A percentile compares a stretch with the other conserved stretches of the same genome.
phyloP scores from a whole-genome alignment of 768 basidiomycete species.

The Suillus lakei region DNA sequence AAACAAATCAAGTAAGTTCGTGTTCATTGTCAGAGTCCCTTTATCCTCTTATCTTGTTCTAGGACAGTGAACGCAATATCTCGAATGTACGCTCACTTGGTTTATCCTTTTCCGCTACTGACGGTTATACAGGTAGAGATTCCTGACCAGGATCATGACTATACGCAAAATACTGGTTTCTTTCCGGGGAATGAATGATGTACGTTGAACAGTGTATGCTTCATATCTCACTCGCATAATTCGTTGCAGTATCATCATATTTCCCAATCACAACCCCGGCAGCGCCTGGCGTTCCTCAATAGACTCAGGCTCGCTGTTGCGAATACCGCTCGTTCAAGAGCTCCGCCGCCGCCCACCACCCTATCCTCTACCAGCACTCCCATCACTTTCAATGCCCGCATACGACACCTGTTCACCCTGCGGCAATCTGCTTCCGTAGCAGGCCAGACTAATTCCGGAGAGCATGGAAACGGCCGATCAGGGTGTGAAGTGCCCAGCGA shows the following conservation, averaged over 20 bases:
- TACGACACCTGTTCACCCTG: background rate
- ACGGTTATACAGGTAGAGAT: background rate
- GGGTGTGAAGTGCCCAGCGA: no score
- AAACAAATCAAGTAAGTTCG: background rate
- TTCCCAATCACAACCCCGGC: background rate
- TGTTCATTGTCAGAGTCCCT: background rate
- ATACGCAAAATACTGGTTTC: background rate
- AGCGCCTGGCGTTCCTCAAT: background rate
- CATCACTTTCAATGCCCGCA: background rate
- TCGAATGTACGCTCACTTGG: no score
- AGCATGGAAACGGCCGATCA: no score
- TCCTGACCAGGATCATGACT: background rate
- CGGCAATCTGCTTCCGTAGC: no score
- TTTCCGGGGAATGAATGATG: background rate
- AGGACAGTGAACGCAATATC: no score
- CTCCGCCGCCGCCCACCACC: background rate
- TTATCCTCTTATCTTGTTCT: no score
- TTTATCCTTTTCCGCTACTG: no score
- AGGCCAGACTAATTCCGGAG: no score
- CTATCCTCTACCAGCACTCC: background rate
- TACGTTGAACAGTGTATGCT: background rate
- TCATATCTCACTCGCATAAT: background rate
- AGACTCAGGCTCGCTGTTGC: background rate
- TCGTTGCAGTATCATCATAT: background rate
- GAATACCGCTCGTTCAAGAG: background rate